Evolutionary conservation across 2,329 filamentous ascomycete species (phyloP), one percentile per base, ranked within the genome.

Genomic region (Mycosphaerella sp.): DNA sequence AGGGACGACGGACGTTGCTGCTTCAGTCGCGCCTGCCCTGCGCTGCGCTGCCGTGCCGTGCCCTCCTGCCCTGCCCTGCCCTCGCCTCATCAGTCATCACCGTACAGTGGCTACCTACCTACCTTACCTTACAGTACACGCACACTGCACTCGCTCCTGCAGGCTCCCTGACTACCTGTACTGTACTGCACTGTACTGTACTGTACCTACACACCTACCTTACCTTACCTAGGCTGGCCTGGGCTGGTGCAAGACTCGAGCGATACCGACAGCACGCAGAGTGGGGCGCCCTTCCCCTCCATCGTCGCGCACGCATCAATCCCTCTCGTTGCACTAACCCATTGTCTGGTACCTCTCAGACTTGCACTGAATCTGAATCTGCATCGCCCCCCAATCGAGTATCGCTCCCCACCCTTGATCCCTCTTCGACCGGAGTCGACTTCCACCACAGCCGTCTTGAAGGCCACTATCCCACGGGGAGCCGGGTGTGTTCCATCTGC

Each of bases 311-410:
- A 35, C 37, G 40, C 51, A 49, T 16, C 45, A 47, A 47, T 32
- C 34, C 30, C 17, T 42, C 46, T 25, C 21, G 7, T 25, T 40
- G 39, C 45, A 40, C 21, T 25, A 43, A 28, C 45, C 52, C 54
- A 45, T 43, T 43, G 40, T 42, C 54, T 45, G 55, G 54, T 44
- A 53, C 46, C 47, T 53, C 55, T 58, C 53, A 57, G 52, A 59
- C 55, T 34, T 34, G 30, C 30, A 34, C 13, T n/a, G 30, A 34
- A 34, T 34, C 30, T 34, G 30, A 34, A 34, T 34, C 55, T 54
- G 49, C 50, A 55, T 50, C 37, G 21, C 42, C 52, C 45, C 46
- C 50, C 53, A 45, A 51, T 51, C 32, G 37, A 44, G 50, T 39
- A 35, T 51, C 41, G 42, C 18, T 30, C 16, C 36, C 54, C 49